Conservation (phyloP, 495 filamentous ascomycete species). For the Trypethelium eluteriae region DNA sequence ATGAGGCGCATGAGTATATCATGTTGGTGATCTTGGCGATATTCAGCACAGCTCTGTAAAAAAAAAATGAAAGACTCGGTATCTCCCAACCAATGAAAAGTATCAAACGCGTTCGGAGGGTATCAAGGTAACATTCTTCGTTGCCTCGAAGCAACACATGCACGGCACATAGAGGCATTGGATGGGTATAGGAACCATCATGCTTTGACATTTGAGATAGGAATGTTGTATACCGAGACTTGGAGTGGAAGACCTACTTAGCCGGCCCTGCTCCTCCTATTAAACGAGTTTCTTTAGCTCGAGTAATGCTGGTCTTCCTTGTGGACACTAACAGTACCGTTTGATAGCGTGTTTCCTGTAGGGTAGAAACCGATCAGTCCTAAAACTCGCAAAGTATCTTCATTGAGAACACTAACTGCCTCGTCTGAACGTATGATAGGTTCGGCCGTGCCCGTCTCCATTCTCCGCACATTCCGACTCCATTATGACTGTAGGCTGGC, state of each 20-base stretch:
- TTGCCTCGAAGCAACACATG: too few relatives aligned
- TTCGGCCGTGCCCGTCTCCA: conserved; percentile 27
- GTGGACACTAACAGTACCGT: conserved; percentile 40
- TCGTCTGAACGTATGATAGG: conserved; percentile 23
- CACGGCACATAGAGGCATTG: conserved; percentile 11
- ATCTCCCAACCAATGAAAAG: too few relatives aligned
- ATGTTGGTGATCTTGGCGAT: conserved; percentile 53
- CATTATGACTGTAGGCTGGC: background rate
- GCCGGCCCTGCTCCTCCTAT: conserved; percentile 3
- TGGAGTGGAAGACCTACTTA: background rate
- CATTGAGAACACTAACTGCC: background rate
- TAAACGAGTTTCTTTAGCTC: background rate
- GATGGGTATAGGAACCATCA: conserved; percentile 8
- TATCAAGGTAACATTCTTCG: too few relatives aligned
- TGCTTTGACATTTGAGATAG: background rate
- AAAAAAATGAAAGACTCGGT: conserved; percentile 27
- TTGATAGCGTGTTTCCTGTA: conserved; percentile 39
- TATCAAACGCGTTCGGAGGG: too few relatives aligned
- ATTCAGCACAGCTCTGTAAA: conserved; percentile 23
- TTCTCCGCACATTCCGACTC: conserved; percentile 1
- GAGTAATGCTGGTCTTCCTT: background rate
- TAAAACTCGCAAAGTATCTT: background rate
- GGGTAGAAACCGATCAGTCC: background rate
- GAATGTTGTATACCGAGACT: conserved; percentile 30
- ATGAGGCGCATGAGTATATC: conserved; percentile 47